These are phyloP conservation scores for Vigna angularis DNA, from an alignment of 306 rosid genomes.

Conservation along the genomic window DNA sequence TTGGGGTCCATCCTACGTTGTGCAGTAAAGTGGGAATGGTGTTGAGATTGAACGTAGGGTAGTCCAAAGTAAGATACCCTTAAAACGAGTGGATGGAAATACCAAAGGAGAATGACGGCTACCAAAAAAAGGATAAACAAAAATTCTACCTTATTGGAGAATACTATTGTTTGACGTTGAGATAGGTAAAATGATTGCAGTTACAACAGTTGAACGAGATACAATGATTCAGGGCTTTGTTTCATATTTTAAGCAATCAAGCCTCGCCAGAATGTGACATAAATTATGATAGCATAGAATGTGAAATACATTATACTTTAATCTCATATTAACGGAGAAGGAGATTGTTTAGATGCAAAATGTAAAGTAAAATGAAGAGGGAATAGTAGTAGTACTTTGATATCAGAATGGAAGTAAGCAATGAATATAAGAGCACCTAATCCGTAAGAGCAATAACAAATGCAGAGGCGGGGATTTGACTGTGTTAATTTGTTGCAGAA, in stretches of 20 bases:
- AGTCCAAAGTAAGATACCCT: constrained; percentile 9
- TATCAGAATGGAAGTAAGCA: neutral
- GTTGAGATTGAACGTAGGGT: neutral
- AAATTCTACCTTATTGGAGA: constrained; percentile 1
- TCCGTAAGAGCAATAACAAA: constrained; percentile 32
- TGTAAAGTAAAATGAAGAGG: neutral
- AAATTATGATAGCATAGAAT: neutral
- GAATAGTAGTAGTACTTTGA: neutral
- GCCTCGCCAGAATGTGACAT: neutral
- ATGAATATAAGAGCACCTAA: constrained; percentile 22
- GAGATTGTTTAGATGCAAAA: neutral
- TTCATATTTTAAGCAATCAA: neutral
- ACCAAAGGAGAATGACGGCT: neutral
- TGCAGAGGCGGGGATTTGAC: constrained; percentile 37
- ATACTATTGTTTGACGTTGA: neutral
- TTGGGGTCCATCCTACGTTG: neutral
- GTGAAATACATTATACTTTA: neutral
- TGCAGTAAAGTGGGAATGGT: neutral
- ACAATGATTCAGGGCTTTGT: neutral
- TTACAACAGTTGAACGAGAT: neutral
- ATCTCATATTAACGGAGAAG: neutral
- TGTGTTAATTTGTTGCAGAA: constrained; percentile 34
- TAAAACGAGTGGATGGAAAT: constrained; percentile 1
- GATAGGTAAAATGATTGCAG: neutral
- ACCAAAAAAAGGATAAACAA: constrained; percentile 28